These are phyloP conservation scores for Suaeda aralocaspica DNA, from an alignment of 148 eudicot genomes.

Conservation along the genomic window DNA sequence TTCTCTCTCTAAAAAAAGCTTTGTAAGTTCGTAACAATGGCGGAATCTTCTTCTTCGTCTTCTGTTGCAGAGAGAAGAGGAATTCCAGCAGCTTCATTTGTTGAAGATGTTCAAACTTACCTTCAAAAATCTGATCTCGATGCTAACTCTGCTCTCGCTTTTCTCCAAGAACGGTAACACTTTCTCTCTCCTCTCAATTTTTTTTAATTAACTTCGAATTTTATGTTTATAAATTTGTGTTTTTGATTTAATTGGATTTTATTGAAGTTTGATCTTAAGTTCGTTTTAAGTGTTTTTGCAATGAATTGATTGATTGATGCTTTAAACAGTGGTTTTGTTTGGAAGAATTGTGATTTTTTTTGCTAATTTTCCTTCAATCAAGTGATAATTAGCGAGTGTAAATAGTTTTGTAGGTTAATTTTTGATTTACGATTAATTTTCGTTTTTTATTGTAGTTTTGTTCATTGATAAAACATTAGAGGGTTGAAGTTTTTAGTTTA, in stretches of 20 bases:
- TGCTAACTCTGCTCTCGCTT: conserved; percentile 68
- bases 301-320: background rate
- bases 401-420: background rate
- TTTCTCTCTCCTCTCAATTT: conserved; percentile 13
- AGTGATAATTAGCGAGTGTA: background rate
- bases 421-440: background rate
- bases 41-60: conserved; percentile 18
- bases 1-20: conserved; percentile 14
- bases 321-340: background rate
- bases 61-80: conserved; percentile 58
- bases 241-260: background rate
- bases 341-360: background rate
- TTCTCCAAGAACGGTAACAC: conserved; percentile 82
- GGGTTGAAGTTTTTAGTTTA: no score
- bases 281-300: background rate
- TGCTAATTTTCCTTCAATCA: background rate
- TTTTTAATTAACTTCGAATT: background rate
- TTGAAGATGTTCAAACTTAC: conserved; percentile 68
- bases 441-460: no score
- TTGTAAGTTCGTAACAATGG: conserved; percentile 13
- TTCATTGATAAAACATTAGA: no score
- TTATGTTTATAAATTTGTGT: background rate
- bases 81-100: conserved; percentile 72
- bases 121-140: conserved; percentile 65
- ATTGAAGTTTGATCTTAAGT: background rate